These are phyloP conservation scores for Leccinum subgranulosum DNA, from an alignment of 768 basidiomycete species.

Conservation along the genomic window DNA sequence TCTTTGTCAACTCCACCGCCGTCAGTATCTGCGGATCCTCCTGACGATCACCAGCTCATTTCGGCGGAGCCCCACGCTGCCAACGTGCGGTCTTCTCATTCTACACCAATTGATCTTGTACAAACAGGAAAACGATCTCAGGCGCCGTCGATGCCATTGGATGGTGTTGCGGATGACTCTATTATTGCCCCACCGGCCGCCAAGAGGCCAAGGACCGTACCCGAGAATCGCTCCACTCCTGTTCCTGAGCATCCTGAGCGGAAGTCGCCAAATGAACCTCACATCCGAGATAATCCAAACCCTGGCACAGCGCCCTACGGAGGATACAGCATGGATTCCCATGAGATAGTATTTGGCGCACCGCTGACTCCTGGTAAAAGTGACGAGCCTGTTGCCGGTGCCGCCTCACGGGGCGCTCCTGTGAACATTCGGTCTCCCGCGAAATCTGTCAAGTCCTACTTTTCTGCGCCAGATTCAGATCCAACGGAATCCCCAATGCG, in stretches of 20 bases:
- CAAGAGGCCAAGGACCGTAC: constrained; percentile 18
- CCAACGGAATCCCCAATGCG: constrained; percentile 23
- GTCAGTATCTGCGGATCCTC: constrained; percentile 21
- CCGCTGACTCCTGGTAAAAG: constrained; percentile 4
- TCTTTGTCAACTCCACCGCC: constrained; percentile 26
- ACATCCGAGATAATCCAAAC: constrained; percentile 2
- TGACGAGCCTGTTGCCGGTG: neutral
- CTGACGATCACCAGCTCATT: constrained; percentile 11
- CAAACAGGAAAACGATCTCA: constrained; percentile 29
- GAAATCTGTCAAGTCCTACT: constrained; percentile 34
- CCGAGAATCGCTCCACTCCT: constrained; percentile 1
- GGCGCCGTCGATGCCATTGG: constrained; percentile 27
- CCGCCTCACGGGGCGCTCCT: neutral
- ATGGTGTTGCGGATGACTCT: constrained; percentile 15
- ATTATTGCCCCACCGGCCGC: constrained; percentile 21
- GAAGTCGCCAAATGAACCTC: constrained; percentile 7
- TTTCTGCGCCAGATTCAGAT: constrained; percentile 38
- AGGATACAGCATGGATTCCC: neutral
- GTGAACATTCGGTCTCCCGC: constrained; percentile 28
- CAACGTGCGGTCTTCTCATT: constrained; percentile 13
- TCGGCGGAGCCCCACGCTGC: constrained; percentile 5
- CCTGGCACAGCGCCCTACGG: neutral
- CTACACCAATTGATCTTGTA: constrained; percentile 11
- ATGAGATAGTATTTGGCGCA: neutral
- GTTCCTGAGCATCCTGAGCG: neutral